A percentile compares a stretch with the other conserved stretches of the same genome.
Conservation (phyloP, 805 yeast species). For the Metschnikowia koreensis region DNA sequence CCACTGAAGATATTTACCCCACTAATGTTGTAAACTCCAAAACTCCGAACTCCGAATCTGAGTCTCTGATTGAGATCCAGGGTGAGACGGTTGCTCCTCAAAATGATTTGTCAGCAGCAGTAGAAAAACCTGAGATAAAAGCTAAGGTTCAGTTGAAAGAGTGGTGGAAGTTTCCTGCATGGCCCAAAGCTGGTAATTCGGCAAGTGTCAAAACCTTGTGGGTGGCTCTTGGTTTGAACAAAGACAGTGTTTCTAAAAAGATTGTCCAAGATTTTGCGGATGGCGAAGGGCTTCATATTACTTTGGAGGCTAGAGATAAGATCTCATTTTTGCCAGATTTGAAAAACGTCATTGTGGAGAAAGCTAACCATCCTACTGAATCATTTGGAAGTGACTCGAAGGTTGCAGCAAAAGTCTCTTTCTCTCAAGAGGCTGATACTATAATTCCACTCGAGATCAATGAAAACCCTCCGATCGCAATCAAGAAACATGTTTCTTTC, state of each 20-base stretch:
- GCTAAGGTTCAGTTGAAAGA: background rate
- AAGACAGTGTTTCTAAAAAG: background rate
- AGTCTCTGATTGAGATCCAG: background rate
- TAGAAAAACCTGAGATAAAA: background rate
- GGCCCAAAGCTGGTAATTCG: background rate
- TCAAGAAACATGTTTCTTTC: background rate
- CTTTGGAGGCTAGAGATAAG: background rate
- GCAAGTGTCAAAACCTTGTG: background rate
- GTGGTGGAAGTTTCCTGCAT: background rate
- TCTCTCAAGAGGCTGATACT: background rate
- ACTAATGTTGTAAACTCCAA: background rate
- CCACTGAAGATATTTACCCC: background rate
- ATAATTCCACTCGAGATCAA: background rate
- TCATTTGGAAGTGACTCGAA: background rate
- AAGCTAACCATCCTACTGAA: background rate
- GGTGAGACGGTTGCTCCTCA: background rate
- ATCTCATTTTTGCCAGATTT: background rate
- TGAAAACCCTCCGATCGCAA: background rate
- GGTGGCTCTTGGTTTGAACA: background rate
- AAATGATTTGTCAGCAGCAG: background rate
- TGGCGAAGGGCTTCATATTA: background rate
- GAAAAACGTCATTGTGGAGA: background rate
- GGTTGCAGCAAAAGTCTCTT: background rate
- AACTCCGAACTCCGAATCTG: background rate
- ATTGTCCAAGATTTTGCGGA: background rate